Base-by-base conservation (phyloP, 768 basidiomycete species). In the Russula sp. region DNA sequence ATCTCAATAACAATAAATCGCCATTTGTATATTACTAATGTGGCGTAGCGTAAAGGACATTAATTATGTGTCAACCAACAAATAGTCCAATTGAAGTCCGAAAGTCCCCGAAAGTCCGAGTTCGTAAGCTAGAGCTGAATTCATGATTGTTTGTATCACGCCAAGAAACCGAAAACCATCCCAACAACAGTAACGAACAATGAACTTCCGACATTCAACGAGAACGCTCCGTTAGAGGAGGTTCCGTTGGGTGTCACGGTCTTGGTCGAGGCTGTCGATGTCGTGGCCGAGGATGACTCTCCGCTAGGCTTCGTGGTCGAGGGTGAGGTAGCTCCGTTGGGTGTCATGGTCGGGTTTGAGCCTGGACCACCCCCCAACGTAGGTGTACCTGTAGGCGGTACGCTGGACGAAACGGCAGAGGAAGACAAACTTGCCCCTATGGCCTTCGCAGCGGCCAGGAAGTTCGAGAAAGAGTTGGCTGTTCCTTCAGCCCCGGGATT, bases 91-190 rank as follows among this genome's bases (percentile, higher is more conserved):
- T 27, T 2, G 2, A 37, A 37, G 35, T 37, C 35, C 4, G 35
- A 37, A 37, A 37, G 4, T 8, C 10, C 35, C 35, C 7, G 11
- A 44, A 44, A 18, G 10, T 44, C 13, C 8, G 27, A 27, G 27
- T 27, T 27, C 27, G 27, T 27, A 27, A 27, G 27, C 27, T 27
- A 27, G 27, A 27, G 27, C 2, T 44, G 13, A 44, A 16, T 13
- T 47, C 18, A 47, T 71, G 69, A 84, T 72, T n/a, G 77, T 78
- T 57, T 77, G 72, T 10, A 82, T 84, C 35, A 81, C 79, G 37
- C 76, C 7, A 48, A 48, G 13, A 22, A 16, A 4, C 20, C 47
- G 13, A 48, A 48, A 27, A 48, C 11, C 22, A 13, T 7, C 47
- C 47, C 47, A 48, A 48, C 22, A 27, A 22, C 22, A 2, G 20